Percentiles rank a stretch among this genome's conserved stretches.
Conservation (phyloP, 495 filamentous ascomycete species). For the Aspergillus steynii region DNA sequence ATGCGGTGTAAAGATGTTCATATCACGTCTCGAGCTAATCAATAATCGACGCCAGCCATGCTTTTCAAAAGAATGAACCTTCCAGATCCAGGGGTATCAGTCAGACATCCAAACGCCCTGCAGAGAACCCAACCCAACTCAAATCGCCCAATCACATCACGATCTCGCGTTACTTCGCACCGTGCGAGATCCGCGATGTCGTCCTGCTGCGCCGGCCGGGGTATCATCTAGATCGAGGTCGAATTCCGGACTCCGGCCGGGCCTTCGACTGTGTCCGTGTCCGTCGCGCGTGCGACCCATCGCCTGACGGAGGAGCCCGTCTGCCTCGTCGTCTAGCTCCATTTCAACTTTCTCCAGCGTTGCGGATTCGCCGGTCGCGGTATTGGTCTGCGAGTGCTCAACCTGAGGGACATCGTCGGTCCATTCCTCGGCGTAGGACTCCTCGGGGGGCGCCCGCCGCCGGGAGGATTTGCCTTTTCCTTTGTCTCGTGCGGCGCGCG, state of each 20-base stretch:
- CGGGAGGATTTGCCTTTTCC: slow-evolving; percentile 28
- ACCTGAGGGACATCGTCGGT: slow-evolving; percentile 39
- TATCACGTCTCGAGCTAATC: background rate
- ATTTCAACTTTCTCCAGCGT: slow-evolving; percentile 40
- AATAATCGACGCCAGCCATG: background rate
- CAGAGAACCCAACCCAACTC: background rate
- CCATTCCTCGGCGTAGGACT: slow-evolving; percentile 34
- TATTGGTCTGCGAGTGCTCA: slow-evolving; percentile 11
- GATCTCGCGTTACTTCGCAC: slow-evolving; percentile 24
- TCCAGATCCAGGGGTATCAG: background rate
- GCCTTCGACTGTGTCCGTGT: slow-evolving; percentile 24
- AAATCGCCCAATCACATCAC: background rate
- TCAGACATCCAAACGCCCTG: slow-evolving; percentile 4
- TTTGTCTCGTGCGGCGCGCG: slow-evolving; percentile 29
- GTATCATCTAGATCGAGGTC: slow-evolving; percentile 22
- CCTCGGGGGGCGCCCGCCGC: slow-evolving; percentile 24
- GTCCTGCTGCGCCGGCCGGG: slow-evolving; percentile 17
- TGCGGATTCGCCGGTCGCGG: slow-evolving; percentile 6
- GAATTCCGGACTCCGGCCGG: slow-evolving; percentile 21
- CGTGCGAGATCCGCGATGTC: slow-evolving; percentile 24
- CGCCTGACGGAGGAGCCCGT: slow-evolving; percentile 37
- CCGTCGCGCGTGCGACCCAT: slow-evolving; percentile 37
- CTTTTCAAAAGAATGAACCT: background rate
- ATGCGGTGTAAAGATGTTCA: too few relatives aligned
- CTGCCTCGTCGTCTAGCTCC: slow-evolving; percentile 45